Evolutionary conservation across 345 rosid genomes (phyloP).

Genomic region (Camelina sativa): DNA sequence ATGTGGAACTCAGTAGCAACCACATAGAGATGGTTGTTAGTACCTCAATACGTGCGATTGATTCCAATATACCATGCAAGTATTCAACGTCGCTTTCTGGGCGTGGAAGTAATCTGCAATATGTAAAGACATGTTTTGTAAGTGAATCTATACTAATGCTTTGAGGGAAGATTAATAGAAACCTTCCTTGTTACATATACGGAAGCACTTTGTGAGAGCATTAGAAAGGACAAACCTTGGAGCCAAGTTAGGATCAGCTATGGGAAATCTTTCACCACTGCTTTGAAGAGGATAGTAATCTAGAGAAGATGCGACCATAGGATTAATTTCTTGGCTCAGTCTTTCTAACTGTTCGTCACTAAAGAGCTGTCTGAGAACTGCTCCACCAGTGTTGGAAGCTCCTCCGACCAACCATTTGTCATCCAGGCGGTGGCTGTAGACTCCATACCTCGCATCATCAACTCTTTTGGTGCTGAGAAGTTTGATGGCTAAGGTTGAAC

Average conservation of each 20-base stretch:
- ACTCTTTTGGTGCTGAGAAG: slow-evolving; percentile 76
- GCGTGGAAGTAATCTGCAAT: slow-evolving; percentile 78
- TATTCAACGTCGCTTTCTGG: slow-evolving; percentile 77
- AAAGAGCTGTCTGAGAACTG: slow-evolving; percentile 78
- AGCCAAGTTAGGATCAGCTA: slow-evolving; percentile 79
- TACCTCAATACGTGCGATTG: slow-evolving; percentile 93
- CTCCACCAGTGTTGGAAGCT: slow-evolving; percentile 98
- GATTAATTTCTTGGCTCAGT: slow-evolving; percentile 75
- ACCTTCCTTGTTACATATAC: not conserved
- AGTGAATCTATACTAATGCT: not conserved
- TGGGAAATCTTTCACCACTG: slow-evolving; percentile 85
- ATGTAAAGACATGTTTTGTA: not conserved
- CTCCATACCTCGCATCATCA: slow-evolving; percentile 92
- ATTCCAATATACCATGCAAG: slow-evolving; percentile 91
- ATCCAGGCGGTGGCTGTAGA: slow-evolving; percentile 92
- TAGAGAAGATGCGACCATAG: slow-evolving; percentile 61
- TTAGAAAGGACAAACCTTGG: slow-evolving; percentile 61
- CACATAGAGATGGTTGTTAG: not conserved
- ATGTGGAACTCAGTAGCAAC: slow-evolving; percentile 11
- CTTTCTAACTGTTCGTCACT: slow-evolving; percentile 70
- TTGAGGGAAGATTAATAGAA: not conserved
- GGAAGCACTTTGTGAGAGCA: not conserved
- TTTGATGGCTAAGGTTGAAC: slow-evolving; percentile 92
- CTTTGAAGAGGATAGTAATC: slow-evolving; percentile 83
- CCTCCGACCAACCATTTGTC: slow-evolving; percentile 99